Evolutionary conservation across 352 stramenopile species (phyloP), one percentile per base, ranked within the genome.

Genomic region (Globisporangium cederbergense): DNA sequence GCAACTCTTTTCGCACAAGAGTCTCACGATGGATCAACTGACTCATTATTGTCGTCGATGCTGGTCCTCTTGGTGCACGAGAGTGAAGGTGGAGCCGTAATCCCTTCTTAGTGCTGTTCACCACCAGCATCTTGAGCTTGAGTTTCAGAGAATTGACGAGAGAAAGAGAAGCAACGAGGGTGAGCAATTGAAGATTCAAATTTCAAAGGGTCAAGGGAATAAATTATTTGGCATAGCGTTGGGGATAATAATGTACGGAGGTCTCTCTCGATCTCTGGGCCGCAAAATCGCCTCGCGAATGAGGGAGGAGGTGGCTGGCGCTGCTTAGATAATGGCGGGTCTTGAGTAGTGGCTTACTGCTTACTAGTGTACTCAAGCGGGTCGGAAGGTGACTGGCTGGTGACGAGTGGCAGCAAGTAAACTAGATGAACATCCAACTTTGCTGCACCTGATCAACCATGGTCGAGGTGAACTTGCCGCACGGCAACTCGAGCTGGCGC

Each of bases 381-480:
- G 14, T 42, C 36, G 36, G 9, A 28, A 28, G 25, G 25, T 1
- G 25, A 1, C 25, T 28, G 25, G 25, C 25, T 16, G 36, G 36
- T 42, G 49, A 22, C 16, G 47, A 18, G 0, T 1, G 22, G 13
- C 5, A 20, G 25, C 25, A 55, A 22, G 3, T 28, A 55, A 28
- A 55, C 9, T 58, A 58, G 30, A 20, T 16, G 63, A 91, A 86
- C 50, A 91, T 61, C 63, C 69, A 74, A 70, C 79, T 91, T 57
- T 77, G 76, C 66, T 81, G 76, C 51, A 89, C 80, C 49, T 81
- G 68, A 43, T 71, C 68, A 46, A 87, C 71, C 79, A 89, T 84
- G 18, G 71, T 65, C 14, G 72, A 66, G 18, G 78, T 88, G 38
- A 88, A 88, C 65, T 69, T 67, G 47, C 74, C 68, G 60, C 70